Evolutionary conservation across 768 basidiomycete genomes (phyloP), one percentile per base, ranked within the genome.

Genomic region (Lactarius hatsudake): DNA sequence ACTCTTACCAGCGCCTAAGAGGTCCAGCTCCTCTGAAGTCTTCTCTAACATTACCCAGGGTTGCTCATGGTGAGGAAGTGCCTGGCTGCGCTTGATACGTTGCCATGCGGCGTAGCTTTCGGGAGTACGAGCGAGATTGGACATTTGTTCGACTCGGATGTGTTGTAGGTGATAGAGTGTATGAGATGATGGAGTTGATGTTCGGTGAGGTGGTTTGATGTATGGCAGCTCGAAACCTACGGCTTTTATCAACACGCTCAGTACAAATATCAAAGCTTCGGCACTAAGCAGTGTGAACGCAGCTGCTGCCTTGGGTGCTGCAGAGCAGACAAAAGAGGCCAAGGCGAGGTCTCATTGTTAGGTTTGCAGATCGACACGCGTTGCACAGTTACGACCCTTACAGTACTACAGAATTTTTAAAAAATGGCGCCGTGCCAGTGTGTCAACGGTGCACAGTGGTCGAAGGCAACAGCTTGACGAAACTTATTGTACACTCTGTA

Each of bases 91-190:
- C 28, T 58, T 66, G 6, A 62, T n/a, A 28, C 57, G 55, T 20
- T 66, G 61, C 61, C 61, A 66, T 5, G 61, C 65, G n/a, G 45
- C 61, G 13, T 51, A 23, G 38, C 61, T 62, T 40, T 66, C 65
- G 5, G 61, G 65, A 45, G 45, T 48, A 23, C 43, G 56, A 51
- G 65, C 61, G 30, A 40, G 32, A 13, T 20, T 7, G 0, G 65
- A 62, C 61, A 66, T 62, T 6, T 55, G 20, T 53, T 42, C 5
- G 38, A 23, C 30, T 30, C 30, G 30, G 30, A 32, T 51, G 40
- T 48, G 51, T 4, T 23, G 13, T 34, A n/a, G 30, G 1, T 32
- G 12, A 40, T 38, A 5, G 5, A 17, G 38, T 5, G 38, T 40
- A 40, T 17, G 38, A 17, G 38, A 40, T 40, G 26, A 13, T 13